Conservation (phyloP, 371 early-diverging fungal genomes). For the Mucor velutinosus region DNA sequence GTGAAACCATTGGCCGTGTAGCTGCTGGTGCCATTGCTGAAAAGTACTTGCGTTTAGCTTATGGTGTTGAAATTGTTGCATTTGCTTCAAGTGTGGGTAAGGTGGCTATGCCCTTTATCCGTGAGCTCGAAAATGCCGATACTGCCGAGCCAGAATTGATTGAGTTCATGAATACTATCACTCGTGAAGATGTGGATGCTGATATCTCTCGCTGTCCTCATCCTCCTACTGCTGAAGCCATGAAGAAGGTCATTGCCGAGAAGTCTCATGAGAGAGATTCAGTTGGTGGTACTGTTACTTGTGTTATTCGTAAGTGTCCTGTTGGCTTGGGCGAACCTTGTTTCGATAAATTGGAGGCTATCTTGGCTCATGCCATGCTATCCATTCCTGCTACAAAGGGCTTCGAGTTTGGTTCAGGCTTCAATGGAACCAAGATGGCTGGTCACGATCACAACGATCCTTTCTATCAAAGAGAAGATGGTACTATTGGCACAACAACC, state of each 20-base stretch:
- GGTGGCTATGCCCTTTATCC: slow-evolving; percentile 75
- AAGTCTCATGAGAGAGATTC: slow-evolving; percentile 86
- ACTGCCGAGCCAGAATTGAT: slow-evolving; percentile 63
- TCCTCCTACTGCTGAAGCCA: slow-evolving; percentile 46
- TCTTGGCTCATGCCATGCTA: slow-evolving; percentile 97
- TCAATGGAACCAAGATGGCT: slow-evolving; percentile 83
- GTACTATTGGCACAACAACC: slow-evolving; percentile 79
- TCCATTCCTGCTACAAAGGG: slow-evolving; percentile 98
- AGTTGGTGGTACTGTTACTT: slow-evolving; percentile 96
- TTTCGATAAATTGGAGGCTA: slow-evolving; percentile 97
- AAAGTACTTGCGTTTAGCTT: slow-evolving; percentile 80
- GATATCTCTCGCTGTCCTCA: slow-evolving; percentile 56
- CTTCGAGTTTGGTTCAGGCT: slow-evolving; percentile 96
- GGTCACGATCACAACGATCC: slow-evolving; percentile 94
- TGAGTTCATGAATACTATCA: slow-evolving; percentile 68
- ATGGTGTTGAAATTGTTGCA: slow-evolving; percentile 92
- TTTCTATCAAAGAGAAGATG: slow-evolving; percentile 67
- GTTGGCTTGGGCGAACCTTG: slow-evolving; percentile 97
- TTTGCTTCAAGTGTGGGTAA: slow-evolving; percentile 92
- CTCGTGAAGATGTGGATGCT: slow-evolving; percentile 61
- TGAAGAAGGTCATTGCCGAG: slow-evolving; percentile 64
- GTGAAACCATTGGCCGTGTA: slow-evolving; percentile 97
- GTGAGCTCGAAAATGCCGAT: slow-evolving; percentile 51
- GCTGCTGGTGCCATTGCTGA: slow-evolving; percentile 97
- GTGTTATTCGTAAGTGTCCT: slow-evolving; percentile 94